phyloP scores from a whole-genome alignment of 768 basidiomycete genomes.

The Exsudoporus frostii region DNA sequence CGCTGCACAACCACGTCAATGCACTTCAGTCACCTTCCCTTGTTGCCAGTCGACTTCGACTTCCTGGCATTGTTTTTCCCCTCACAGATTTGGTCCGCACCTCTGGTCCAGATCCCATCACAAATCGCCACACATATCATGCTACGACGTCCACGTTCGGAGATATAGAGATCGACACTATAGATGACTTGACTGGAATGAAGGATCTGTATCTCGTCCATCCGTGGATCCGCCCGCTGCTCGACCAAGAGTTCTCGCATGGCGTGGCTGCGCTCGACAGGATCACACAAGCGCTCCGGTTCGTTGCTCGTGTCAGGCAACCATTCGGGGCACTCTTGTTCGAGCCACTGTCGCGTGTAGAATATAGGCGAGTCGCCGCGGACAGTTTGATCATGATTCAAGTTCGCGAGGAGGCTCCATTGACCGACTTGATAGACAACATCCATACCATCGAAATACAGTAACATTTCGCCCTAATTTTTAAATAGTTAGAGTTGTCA shows the following conservation, averaged over 20 bases:
- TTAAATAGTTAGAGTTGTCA: background rate
- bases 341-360: background rate
- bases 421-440: no score
- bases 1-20: background rate
- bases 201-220: conserved; percentile 6
- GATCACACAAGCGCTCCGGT: background rate
- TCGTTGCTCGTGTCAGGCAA: conserved; percentile 1
- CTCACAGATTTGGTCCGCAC: background rate
- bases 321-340: conserved; percentile 7
- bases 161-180: conserved; percentile 1
- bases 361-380: conserved; percentile 10
- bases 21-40: background rate
- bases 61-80: conserved; percentile 5
- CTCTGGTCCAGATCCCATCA: background rate
- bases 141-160: background rate
- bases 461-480: background rate
- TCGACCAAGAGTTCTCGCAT: background rate
- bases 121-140: background rate
- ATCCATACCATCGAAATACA: conserved; percentile 2
- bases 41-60: background rate
- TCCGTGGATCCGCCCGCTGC: conserved; percentile 10
- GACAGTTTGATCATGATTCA: conserved; percentile 7
- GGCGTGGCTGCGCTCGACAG: background rate
- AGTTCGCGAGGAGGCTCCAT: conserved; percentile 1
- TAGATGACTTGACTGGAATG: background rate